Evolutionary conservation across 345 rosid genomes (phyloP).

Genomic region (Conringia planisiliqua): DNA sequence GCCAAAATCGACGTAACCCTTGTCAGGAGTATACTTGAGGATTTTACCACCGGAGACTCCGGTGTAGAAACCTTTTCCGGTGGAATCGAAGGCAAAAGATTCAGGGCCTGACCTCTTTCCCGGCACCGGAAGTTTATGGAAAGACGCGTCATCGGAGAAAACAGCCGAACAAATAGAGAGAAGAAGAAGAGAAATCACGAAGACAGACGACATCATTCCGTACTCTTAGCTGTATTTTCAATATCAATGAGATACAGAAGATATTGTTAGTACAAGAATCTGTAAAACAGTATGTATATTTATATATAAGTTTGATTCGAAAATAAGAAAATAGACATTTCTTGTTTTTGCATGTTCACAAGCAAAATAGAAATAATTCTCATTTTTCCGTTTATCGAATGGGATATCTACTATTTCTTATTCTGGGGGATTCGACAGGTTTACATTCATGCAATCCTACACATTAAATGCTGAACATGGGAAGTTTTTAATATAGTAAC

Average conservation of each 20-base stretch:
- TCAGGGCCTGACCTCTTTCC: constrained; percentile 34
- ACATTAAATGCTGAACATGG: not conserved
- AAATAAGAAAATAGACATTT: not conserved
- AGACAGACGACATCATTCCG: constrained; percentile 16
- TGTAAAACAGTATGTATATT: not conserved
- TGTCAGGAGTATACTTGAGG: constrained; percentile 32
- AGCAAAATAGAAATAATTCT: not conserved
- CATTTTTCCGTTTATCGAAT: not conserved
- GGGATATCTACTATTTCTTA: not conserved
- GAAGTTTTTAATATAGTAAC: not conserved
- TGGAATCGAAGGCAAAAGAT: constrained; percentile 28
- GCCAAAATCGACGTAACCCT: constrained; percentile 26
- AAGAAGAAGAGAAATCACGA: constrained; percentile 18
- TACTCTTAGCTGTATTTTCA: not conserved
- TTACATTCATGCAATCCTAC: not conserved
- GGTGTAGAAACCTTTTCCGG: constrained; percentile 36
- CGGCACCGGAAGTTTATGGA: constrained; percentile 25
- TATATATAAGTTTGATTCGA: constrained; percentile 1
- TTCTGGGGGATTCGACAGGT: not conserved
- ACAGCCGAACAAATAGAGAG: constrained; percentile 24
- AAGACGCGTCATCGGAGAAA: constrained; percentile 9
- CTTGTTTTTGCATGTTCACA: not conserved
- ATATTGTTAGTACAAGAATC: not conserved
- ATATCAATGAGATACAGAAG: not conserved
- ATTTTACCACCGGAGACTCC: constrained; percentile 47